Percentiles rank a stretch among this genome's conserved stretches.
Conservation (phyloP, 1,284 basidiomycete species). For the Ceratobasidium sp. region DNA sequence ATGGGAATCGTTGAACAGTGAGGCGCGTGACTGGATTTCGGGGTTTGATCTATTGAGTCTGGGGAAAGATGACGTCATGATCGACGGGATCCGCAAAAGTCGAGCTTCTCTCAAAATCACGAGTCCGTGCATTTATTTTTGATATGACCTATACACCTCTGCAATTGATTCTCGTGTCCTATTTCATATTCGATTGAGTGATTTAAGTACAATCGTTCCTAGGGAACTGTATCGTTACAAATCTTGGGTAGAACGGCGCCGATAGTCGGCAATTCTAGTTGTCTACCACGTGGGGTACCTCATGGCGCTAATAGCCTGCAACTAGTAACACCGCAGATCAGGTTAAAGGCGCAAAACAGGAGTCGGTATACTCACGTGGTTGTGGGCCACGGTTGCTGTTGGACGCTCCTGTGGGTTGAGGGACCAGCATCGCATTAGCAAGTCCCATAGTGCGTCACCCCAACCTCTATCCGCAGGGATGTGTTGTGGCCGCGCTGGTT, state of each 20-base stretch:
- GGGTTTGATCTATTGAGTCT: neutral
- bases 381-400: slow-evolving; percentile 2
- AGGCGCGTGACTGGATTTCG: neutral
- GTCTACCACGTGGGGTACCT: no score
- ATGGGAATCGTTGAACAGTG: neutral
- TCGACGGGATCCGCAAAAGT: neutral
- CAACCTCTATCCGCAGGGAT: neutral
- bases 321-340: neutral
- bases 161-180: no score
- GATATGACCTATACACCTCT: no score
- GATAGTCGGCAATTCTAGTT: no score
- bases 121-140: neutral
- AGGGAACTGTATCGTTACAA: no score
- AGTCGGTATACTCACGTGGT: neutral
- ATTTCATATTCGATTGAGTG: no score
- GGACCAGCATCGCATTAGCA: slow-evolving; percentile 2
- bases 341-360: neutral
- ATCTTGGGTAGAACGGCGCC: no score
- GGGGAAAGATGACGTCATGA: slow-evolving; percentile 9
- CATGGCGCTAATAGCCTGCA: neutral
- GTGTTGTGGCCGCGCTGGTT: neutral
- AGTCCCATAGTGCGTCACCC: slow-evolving; percentile 3
- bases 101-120: no score
- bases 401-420: neutral
- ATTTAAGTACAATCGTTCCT: no score